phyloP scores from a whole-genome alignment of 306 rosid species.

The Rosa persica region DNA sequence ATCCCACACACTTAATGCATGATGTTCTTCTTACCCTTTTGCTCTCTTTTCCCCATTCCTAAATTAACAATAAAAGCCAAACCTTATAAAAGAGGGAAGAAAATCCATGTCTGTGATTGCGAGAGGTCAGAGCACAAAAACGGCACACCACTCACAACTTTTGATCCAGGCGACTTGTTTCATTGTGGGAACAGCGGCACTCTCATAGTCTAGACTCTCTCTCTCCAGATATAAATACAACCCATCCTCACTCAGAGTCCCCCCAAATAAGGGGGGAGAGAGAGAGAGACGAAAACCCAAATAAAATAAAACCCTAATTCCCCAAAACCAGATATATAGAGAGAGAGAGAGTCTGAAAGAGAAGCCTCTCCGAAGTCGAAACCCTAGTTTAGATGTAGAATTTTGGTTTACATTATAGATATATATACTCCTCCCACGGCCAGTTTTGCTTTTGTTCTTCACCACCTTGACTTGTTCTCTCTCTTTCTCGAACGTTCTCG shows the following conservation, averaged over 20 bases:
- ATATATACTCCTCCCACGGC: neutral
- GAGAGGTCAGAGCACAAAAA: constrained; percentile 4
- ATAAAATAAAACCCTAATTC: neutral
- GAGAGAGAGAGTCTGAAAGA: neutral
- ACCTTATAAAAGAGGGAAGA: neutral
- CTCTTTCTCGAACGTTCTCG: constrained; percentile 23
- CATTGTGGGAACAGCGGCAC: neutral
- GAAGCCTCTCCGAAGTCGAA: constrained; percentile 16
- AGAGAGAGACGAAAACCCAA: neutral
- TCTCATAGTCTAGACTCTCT: neutral
- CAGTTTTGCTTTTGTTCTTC: neutral
- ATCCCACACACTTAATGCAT: neutral
- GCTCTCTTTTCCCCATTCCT: neutral
- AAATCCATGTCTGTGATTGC: neutral
- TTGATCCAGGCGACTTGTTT: neutral
- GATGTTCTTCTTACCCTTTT: neutral
- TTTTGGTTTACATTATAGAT: neutral
- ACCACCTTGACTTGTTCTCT: neutral
- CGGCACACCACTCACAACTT: neutral
- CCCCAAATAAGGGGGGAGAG: neutral
- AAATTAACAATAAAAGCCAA: neutral
- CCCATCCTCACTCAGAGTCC: neutral
- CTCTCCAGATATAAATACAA: neutral
- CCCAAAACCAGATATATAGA: neutral
- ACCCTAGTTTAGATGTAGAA: constrained; percentile 28